Evolutionary conservation across 1,284 basidiomycete genomes (phyloP), one percentile per base, ranked within the genome.

Genomic region (Chiua sp.): DNA sequence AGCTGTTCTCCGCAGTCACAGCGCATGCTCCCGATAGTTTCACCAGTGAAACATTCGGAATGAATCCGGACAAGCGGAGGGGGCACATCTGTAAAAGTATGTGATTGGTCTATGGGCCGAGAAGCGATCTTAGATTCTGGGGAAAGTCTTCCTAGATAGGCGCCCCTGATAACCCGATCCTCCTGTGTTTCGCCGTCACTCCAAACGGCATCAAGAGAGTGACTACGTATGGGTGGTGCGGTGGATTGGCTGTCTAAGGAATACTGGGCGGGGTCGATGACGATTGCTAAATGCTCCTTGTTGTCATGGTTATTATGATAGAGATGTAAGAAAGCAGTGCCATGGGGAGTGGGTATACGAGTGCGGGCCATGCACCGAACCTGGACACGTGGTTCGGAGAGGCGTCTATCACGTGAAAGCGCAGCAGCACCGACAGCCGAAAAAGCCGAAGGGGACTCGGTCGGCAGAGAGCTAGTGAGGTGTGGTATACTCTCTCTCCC

Each of bases 1-100:
- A 99, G 84, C 75, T 99, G 98, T 76, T 99, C 96, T 22, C 98
- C 98, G 72, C 98, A 99, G 75, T 99, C 98, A 75, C 98, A 99
- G 35, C 98, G 90, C 90, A 98, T 96, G 72, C 94, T 97, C 13
- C 98, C 98, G 61, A 98, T 90, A 12, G 96, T 99, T 78, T 99
- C 98, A 47, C 98, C 98, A 0, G 98, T 99, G 77, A 96, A 99
- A 76, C 98, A 99, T 75, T 99, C 98, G 23, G 94, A 97, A 78
- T 99, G 98, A 56, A 99, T 96, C 26, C 98, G 88, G 37, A 99
- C 90, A 55, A 99, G 86, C 0, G 98, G 95, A 0, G 90, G 79
- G 4, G 88, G 91, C 42, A 89, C 73, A 57, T 79, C 72, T n/a
- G 61, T 57, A 10, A 58, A 60, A 57, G 59, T 55, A 54, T 55